These are phyloP conservation scores for Nemania abortiva DNA, from an alignment of 2,329 filamentous ascomycete species.

Conservation along the genomic window DNA sequence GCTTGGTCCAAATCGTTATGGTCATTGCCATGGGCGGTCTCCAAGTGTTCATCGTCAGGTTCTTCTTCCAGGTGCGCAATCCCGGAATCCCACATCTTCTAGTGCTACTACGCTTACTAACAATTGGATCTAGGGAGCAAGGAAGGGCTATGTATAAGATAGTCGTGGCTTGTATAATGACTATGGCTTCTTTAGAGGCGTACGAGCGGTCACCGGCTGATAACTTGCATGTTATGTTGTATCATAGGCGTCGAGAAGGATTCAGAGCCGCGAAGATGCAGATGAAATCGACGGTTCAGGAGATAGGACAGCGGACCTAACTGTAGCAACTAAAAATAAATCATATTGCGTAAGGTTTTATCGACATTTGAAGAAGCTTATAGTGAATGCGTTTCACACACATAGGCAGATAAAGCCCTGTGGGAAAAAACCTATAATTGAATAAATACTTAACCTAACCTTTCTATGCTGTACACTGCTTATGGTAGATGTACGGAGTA, in stretches of 20 bases:
- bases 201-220: constrained; percentile 42
- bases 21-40: constrained; percentile 95
- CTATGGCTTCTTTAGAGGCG: constrained; percentile 38
- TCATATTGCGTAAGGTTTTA: background rate
- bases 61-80: constrained; percentile 90
- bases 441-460: background rate
- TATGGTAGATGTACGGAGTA: too few species aligned
- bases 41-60: constrained; percentile 96
- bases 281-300: constrained; percentile 19
- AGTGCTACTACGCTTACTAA: constrained; percentile 39
- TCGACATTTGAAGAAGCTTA: background rate
- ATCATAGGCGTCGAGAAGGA: constrained; percentile 47
- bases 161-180: constrained; percentile 31
- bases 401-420: background rate
- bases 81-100: background rate
- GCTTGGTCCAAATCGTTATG: constrained; percentile 89
- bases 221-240: constrained; percentile 41
- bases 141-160: constrained; percentile 76
- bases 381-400: background rate
- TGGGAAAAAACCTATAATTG: background rate
- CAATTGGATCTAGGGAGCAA: constrained; percentile 63
- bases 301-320: constrained; percentile 7
- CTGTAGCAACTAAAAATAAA: constrained; percentile 16
- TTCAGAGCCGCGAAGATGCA: constrained; percentile 20
- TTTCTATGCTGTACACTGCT: too few species aligned